These are phyloP conservation scores for Ceratocystis eucalypticola DNA, from an alignment of 2,329 filamentous ascomycete genomes.

Conservation along the genomic window DNA sequence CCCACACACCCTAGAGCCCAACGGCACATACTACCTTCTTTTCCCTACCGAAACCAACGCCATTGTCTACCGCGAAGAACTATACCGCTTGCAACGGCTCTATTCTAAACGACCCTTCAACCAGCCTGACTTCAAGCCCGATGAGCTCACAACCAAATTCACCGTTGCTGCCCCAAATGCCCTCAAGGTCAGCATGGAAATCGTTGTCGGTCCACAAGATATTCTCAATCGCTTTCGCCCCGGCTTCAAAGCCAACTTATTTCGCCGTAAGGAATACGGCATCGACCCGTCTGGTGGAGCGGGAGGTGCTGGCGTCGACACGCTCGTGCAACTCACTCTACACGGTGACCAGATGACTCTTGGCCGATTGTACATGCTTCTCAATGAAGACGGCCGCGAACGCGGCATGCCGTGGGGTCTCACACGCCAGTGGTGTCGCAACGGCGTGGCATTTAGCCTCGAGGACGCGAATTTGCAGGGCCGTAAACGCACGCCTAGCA, in stretches of 20 bases:
- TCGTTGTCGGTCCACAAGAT: constrained; percentile 14
- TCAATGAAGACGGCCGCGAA: constrained; percentile 31
- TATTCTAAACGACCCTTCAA: constrained; percentile 32
- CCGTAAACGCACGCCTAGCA: background rate
- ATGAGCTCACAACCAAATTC: constrained; percentile 18
- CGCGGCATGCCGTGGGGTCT: constrained; percentile 25
- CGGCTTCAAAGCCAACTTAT: constrained; percentile 18
- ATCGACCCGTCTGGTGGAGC: constrained; percentile 9
- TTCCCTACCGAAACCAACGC: constrained; percentile 51
- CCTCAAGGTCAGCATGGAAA: constrained; percentile 16
- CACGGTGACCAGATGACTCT: constrained; percentile 25
- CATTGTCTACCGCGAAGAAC: constrained; percentile 39
- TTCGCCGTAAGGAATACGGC: constrained; percentile 17
- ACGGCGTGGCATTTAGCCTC: constrained; percentile 17
- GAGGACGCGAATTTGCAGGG: constrained; percentile 15
- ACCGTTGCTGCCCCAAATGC: constrained; percentile 19
- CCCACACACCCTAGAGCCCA: constrained; percentile 46
- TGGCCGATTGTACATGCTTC: constrained; percentile 26
- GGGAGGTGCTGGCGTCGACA: background rate
- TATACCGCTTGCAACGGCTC: constrained; percentile 27
- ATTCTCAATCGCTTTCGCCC: constrained; percentile 18
- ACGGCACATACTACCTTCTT: constrained; percentile 54
- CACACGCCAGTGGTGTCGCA: constrained; percentile 16
- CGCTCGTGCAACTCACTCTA: constrained; percentile 25
- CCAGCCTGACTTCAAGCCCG: constrained; percentile 14